These are phyloP conservation scores for Perkinsus olseni DNA, from an alignment of 169 alveolate genomes.

Conservation along the genomic window DNA sequence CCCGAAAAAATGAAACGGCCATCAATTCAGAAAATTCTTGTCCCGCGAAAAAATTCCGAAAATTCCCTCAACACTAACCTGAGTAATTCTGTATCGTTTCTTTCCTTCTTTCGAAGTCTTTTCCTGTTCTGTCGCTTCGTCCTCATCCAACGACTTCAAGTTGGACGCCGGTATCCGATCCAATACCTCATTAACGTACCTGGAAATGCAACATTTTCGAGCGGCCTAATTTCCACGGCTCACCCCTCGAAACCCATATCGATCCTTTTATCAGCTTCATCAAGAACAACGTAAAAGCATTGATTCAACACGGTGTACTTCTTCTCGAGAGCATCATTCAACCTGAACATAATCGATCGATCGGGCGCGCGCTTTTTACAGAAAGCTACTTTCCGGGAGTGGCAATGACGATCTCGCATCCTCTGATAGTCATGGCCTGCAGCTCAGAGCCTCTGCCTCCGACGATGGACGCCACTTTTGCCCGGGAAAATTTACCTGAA, in stretches of 20 bases:
- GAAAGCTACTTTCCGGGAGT: slow-evolving; percentile 79
- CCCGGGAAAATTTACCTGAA: background rate
- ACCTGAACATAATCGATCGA: slow-evolving; percentile 41
- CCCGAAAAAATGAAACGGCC: too few species aligned
- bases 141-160: slow-evolving; percentile 70
- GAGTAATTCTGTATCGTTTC: slow-evolving; percentile 67
- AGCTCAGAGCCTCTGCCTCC: slow-evolving; percentile 91
- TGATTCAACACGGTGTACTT: slow-evolving; percentile 79
- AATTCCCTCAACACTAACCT: background rate
- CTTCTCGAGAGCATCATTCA: slow-evolving; percentile 84
- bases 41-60: background rate
- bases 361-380: background rate
- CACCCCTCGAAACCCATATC: slow-evolving; percentile 92
- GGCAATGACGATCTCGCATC: slow-evolving; percentile 88
- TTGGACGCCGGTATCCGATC: slow-evolving; percentile 73
- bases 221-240: background rate
- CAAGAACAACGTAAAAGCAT: slow-evolving; percentile 85
- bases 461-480: slow-evolving; percentile 46
- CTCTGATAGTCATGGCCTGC: slow-evolving; percentile 59
- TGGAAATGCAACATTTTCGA: background rate
- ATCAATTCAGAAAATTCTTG: background rate
- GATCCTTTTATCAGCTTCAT: slow-evolving; percentile 96
- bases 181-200: slow-evolving; percentile 74
- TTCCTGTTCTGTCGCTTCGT: slow-evolving; percentile 68
- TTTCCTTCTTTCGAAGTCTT: slow-evolving; percentile 73